phyloP scores from a whole-genome alignment of 768 basidiomycete species.

The Pulveroboletus sp. region DNA sequence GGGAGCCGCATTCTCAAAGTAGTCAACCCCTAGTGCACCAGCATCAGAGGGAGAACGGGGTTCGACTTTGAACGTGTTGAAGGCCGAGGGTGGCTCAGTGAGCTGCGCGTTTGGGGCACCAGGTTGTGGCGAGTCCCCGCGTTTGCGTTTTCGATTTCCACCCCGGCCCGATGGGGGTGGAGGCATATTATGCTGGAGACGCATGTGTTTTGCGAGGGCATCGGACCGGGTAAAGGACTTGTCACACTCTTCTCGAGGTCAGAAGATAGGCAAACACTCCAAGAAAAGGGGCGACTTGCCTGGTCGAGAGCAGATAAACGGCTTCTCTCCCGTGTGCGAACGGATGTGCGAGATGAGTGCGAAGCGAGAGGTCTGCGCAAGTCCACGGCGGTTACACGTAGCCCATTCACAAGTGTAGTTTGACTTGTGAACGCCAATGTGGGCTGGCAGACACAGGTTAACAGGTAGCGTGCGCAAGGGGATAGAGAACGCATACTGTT shows the following conservation, averaged over 20 bases:
- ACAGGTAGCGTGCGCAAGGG: too few species aligned
- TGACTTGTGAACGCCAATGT: conserved; percentile 80
- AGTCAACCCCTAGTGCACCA: conserved; percentile 28
- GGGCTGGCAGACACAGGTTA: conserved; percentile 41
- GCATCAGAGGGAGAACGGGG: conserved; percentile 40
- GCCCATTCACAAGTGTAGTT: conserved; percentile 89
- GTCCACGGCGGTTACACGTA: conserved; percentile 71
- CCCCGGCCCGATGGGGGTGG: conserved; percentile 72
- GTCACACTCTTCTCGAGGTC: conserved; percentile 66
- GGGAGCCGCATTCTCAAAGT: conserved; percentile 26
- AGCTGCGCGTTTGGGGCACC: conserved; percentile 15
- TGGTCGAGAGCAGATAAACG: conserved; percentile 76
- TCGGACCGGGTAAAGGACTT: conserved; percentile 94
- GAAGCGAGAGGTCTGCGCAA: conserved; percentile 84
- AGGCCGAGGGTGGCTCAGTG: conserved; percentile 32
- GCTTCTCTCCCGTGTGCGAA: conserved; percentile 93
- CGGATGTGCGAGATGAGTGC: conserved; percentile 88
- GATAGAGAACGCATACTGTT: conserved; percentile 46
- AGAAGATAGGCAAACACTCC: background rate
- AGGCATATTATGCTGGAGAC: conserved; percentile 76
- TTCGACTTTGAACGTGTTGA: conserved; percentile 64
- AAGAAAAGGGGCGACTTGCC: conserved; percentile 44
- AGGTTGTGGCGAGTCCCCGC: conserved; percentile 34
- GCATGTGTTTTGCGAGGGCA: conserved; percentile 89
- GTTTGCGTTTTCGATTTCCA: conserved; percentile 67